Conservation (phyloP, 106 monocot genomes). For the Phalaenopsis equestris region DNA sequence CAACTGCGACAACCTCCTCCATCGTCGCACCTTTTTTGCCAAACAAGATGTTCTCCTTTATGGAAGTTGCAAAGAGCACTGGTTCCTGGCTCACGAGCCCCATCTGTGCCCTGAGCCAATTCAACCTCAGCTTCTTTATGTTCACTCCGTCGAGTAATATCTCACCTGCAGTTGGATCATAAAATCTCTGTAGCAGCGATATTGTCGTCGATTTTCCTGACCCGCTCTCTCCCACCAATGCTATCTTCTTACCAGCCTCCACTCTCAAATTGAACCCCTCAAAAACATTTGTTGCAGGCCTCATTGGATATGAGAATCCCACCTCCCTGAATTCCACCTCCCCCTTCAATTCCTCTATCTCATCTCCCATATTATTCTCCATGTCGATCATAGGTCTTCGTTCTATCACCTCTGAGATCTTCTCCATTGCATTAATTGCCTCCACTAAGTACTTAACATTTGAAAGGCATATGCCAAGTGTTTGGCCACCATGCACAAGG, state of each 20-base stretch:
- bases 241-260: slow-evolving; percentile 40
- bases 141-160: slow-evolving; percentile 45
- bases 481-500: slow-evolving; percentile 43
- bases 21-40: slow-evolving; percentile 31
- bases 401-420: slow-evolving; percentile 31
- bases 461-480: slow-evolving; percentile 41
- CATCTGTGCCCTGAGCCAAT: slow-evolving; percentile 64
- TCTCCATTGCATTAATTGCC: slow-evolving; percentile 32
- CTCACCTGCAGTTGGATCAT: slow-evolving; percentile 36
- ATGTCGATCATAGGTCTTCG: slow-evolving; percentile 36
- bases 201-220: slow-evolving; percentile 58
- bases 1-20: slow-evolving; percentile 33
- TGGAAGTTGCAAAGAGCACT: slow-evolving; percentile 43
- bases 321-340: slow-evolving; percentile 40
- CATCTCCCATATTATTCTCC: slow-evolving; percentile 22
- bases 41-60: slow-evolving; percentile 36
- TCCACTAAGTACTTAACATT: slow-evolving; percentile 55
- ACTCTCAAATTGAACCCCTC: slow-evolving; percentile 30
- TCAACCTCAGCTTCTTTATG: slow-evolving; percentile 32
- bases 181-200: slow-evolving; percentile 48
- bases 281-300: slow-evolving; percentile 25
- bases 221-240: slow-evolving; percentile 54
- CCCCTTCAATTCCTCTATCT: slow-evolving; percentile 15
- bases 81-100: slow-evolving; percentile 72
- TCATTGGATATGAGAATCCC: slow-evolving; percentile 40